Conservation (phyloP, 768 basidiomycete species). For the Boletus sp. region DNA sequence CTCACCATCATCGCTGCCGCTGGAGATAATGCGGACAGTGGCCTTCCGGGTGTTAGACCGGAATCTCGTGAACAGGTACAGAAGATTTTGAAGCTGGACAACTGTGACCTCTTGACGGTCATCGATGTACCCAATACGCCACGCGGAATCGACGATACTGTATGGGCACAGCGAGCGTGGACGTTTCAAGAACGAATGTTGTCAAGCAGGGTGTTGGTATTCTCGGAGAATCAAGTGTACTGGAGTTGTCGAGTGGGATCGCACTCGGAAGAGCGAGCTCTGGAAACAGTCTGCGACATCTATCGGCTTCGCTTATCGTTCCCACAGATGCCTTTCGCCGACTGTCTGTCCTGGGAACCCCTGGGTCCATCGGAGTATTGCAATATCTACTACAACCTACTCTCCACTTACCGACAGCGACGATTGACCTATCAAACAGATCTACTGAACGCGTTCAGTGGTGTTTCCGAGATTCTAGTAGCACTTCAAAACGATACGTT, state of each 20-base stretch:
- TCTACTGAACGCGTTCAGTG: slow-evolving; percentile 8
- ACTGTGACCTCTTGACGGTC: slow-evolving; percentile 11
- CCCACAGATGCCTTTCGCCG: neutral
- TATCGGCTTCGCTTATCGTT: neutral
- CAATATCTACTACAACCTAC: neutral
- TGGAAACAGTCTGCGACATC: slow-evolving; percentile 1
- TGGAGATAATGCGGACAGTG: slow-evolving; percentile 4
- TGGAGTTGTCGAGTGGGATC: slow-evolving; percentile 12
- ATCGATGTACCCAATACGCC: neutral
- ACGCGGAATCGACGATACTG: neutral
- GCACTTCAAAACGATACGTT: slow-evolving; percentile 6
- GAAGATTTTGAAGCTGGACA: slow-evolving; percentile 3
- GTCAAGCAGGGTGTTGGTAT: slow-evolving; percentile 13
- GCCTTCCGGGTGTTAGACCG: slow-evolving; percentile 7
- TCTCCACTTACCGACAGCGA: slow-evolving; percentile 5
- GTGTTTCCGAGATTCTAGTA: slow-evolving; percentile 11
- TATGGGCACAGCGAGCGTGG: slow-evolving; percentile 15
- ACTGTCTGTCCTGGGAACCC: neutral
- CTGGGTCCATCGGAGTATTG: neutral
- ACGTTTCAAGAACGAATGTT: slow-evolving; percentile 19
- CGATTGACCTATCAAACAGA: slow-evolving; percentile 12
- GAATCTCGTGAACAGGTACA: slow-evolving; percentile 6
- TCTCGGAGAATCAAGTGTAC: slow-evolving; percentile 17
- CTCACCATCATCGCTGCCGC: slow-evolving; percentile 20
- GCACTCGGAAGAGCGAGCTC: slow-evolving; percentile 9